These are phyloP conservation scores for Marsdenia floribunda DNA, from an alignment of 257 asterid species.

Conservation along the genomic window DNA sequence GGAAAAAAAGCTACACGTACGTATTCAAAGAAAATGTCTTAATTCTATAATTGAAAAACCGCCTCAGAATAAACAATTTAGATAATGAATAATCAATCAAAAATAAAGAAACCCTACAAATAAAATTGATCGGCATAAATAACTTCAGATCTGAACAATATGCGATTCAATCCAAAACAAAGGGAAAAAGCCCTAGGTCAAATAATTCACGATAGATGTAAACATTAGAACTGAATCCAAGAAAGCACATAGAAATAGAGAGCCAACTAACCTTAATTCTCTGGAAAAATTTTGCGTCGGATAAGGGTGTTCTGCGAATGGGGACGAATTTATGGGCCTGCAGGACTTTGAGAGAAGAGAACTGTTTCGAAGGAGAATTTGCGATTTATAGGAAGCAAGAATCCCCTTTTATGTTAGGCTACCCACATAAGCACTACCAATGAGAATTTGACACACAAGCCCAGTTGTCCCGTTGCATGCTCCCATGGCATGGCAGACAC, in stretches of 20 bases:
- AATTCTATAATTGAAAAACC: not conserved
- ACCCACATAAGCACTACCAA: conserved; percentile 14
- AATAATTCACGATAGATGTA: not conserved
- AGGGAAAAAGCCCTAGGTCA: not conserved
- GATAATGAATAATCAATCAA: not conserved
- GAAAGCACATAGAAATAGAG: not conserved
- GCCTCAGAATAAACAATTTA: not conserved
- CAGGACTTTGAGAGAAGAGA: not conserved
- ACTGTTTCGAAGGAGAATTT: not conserved
- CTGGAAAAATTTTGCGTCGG: not conserved
- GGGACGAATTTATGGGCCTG: not conserved
- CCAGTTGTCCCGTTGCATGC: no score
- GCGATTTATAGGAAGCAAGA: not conserved
- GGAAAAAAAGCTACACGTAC: not conserved
- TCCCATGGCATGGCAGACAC: no score
- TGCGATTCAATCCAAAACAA: not conserved
- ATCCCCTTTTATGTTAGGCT: not conserved
- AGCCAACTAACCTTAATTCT: conserved; percentile 1
- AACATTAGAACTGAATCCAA: not conserved
- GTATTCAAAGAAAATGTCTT: not conserved
- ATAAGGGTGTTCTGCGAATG: not conserved
- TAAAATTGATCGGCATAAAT: not conserved
- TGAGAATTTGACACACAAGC: not conserved
- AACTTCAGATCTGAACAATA: not conserved
- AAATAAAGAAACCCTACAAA: not conserved